A percentile compares a stretch with the other conserved stretches of the same genome.
Conservation (phyloP, 1,284 basidiomycete species). For the Fomes fomentarius region DNA sequence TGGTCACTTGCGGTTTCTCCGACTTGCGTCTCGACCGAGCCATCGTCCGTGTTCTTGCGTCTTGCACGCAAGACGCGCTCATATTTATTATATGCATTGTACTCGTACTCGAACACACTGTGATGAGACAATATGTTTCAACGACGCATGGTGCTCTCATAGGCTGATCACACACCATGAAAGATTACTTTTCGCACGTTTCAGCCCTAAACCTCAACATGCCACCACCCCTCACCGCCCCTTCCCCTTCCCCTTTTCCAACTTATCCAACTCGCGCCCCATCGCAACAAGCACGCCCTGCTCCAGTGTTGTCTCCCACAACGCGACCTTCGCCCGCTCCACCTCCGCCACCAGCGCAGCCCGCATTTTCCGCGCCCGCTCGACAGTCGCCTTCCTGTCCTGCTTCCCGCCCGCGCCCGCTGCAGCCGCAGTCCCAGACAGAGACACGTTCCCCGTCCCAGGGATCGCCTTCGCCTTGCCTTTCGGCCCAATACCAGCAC, state of each 20-base stretch:
- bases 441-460: conserved; percentile 2
- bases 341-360: conserved; percentile 57
- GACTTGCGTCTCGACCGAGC: too few relatives aligned
- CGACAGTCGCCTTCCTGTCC: conserved; percentile 23
- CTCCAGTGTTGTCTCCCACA: conserved; percentile 78
- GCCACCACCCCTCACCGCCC: neutral
- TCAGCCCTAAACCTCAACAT: neutral
- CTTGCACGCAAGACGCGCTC: too few relatives aligned
- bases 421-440: neutral
- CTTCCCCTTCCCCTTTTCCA: neutral
- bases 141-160: too few relatives aligned
- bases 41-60: too few relatives aligned
- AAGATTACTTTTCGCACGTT: neutral
- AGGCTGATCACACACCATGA: too few relatives aligned
- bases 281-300: conserved; percentile 66
- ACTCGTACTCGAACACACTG: too few relatives aligned
- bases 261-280: conserved; percentile 39
- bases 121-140: too few relatives aligned
- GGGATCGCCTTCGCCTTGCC: conserved; percentile 19
- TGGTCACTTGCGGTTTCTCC: too few relatives aligned
- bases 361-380: conserved; percentile 54
- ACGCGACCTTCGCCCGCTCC: conserved; percentile 59
- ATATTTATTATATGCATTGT: too few relatives aligned
- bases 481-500: too few relatives aligned
- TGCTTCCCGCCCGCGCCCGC: conserved; percentile 9